These are phyloP conservation scores for Liquidambar formosana DNA, from an alignment of 164 flowering plant species.

Conservation along the genomic window DNA sequence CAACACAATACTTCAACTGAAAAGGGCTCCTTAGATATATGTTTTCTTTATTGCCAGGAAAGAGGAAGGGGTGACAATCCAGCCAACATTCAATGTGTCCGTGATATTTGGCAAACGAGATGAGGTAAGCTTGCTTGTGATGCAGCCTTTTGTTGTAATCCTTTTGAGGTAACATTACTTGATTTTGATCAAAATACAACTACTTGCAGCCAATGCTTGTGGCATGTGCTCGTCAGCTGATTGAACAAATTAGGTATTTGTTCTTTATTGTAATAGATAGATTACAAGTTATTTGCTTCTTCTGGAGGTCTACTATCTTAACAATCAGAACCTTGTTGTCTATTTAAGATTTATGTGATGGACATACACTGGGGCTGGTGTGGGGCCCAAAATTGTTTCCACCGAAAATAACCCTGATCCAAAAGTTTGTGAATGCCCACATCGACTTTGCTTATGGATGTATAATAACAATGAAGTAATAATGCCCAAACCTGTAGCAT, in stretches of 20 bases:
- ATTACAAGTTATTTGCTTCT: no score
- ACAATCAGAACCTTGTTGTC: no score
- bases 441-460: no score
- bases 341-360: no score
- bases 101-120: slow-evolving; percentile 87
- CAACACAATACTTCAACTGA: not conserved
- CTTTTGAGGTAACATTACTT: not conserved
- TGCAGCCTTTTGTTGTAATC: not conserved
- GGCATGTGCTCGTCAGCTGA: slow-evolving; percentile 82
- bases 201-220: slow-evolving; percentile 76
- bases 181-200: not conserved
- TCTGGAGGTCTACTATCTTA: no score
- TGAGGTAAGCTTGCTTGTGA: slow-evolving; percentile 58
- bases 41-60: slow-evolving; percentile 46
- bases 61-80: slow-evolving; percentile 67
- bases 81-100: slow-evolving; percentile 71
- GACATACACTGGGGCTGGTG: no score
- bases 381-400: no score
- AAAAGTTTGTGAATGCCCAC: no score
- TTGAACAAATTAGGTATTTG: slow-evolving; percentile 79
- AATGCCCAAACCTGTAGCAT: no score
- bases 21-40: not conserved
- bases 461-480: no score
- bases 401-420: no score
- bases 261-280: not conserved